Percentiles rank a stretch among this genome's conserved stretches.
phyloP scores from a whole-genome alignment of 768 basidiomycete species.

The Lentinus brumalis region DNA sequence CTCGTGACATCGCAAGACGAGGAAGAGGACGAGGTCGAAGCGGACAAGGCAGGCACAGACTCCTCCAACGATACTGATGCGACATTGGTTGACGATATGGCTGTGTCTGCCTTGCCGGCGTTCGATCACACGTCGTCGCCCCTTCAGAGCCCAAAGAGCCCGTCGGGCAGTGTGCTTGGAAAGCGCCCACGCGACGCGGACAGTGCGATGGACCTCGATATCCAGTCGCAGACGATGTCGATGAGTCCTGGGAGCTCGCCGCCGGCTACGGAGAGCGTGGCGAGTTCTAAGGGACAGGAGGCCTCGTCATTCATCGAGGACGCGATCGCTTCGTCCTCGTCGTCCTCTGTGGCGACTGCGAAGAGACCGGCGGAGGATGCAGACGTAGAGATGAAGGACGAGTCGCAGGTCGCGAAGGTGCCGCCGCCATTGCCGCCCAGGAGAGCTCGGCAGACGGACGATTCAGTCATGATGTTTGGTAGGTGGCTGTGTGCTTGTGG shows the following conservation, averaged over 20 bases:
- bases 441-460: slow-evolving; percentile 52
- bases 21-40: slow-evolving; percentile 72
- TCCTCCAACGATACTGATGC: slow-evolving; percentile 88
- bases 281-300: slow-evolving; percentile 30
- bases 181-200: slow-evolving; percentile 54
- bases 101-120: slow-evolving; percentile 32
- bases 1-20: slow-evolving; percentile 90
- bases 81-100: slow-evolving; percentile 79
- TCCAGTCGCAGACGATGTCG: slow-evolving; percentile 1
- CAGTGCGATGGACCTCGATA: slow-evolving; percentile 53
- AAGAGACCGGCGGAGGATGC: slow-evolving; percentile 3
- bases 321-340: slow-evolving; percentile 23
- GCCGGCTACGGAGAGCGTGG: slow-evolving; percentile 32
- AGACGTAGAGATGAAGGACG: slow-evolving; percentile 36
- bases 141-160: slow-evolving; percentile 7
- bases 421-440: slow-evolving; percentile 59
- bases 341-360: slow-evolving; percentile 2
- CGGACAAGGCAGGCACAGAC: slow-evolving; percentile 72
- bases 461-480: slow-evolving; percentile 93
- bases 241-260: slow-evolving; percentile 1
- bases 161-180: slow-evolving; percentile 54
- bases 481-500: slow-evolving; percentile 23
- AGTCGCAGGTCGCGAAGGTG: slow-evolving; percentile 27
- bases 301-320: slow-evolving; percentile 8
- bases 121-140: slow-evolving; percentile 36